These are phyloP conservation scores for Lachancea fermentati DNA, from an alignment of 805 yeast species.

Conservation along the genomic window DNA sequence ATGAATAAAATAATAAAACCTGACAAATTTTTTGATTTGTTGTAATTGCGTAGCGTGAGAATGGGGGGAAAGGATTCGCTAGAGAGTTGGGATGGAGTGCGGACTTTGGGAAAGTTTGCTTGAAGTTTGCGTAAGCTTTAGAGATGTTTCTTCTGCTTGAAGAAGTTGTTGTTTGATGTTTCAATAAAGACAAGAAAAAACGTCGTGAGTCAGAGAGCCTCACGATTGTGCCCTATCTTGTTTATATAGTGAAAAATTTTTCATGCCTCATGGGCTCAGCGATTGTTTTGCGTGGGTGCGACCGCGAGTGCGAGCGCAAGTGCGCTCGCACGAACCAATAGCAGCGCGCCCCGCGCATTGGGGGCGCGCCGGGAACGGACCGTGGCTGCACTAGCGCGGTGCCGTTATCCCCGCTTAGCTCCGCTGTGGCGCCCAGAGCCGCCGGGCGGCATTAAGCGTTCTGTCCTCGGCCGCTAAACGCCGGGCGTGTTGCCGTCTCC, in stretches of 20 bases:
- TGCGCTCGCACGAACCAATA: too few relatives aligned
- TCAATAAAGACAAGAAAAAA: too few relatives aligned
- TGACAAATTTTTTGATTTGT: neutral
- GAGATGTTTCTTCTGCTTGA: neutral
- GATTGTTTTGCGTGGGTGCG: too few relatives aligned
- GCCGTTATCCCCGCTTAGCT: neutral
- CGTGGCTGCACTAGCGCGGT: neutral
- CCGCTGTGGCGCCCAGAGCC: neutral
- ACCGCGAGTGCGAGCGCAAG: too few relatives aligned
- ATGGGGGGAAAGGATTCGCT: neutral
- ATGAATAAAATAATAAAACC: neutral
- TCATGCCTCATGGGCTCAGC: neutral
- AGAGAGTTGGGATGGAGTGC: neutral
- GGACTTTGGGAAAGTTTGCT: too few relatives aligned
- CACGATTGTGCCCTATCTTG: neutral
- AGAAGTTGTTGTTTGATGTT: neutral
- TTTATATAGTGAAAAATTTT: neutral
- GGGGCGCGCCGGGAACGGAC: neutral
- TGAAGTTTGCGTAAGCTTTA: neutral
- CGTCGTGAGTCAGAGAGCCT: neutral
- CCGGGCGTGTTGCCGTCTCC: too few relatives aligned
- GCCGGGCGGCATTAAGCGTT: too few relatives aligned
- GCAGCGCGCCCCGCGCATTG: too few relatives aligned
- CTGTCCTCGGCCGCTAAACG: too few relatives aligned
- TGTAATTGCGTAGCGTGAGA: neutral